Evolutionary conservation across 2,329 filamentous ascomycete species (phyloP), one percentile per base, ranked within the genome.

Genomic region (Colletotrichum sp.): DNA sequence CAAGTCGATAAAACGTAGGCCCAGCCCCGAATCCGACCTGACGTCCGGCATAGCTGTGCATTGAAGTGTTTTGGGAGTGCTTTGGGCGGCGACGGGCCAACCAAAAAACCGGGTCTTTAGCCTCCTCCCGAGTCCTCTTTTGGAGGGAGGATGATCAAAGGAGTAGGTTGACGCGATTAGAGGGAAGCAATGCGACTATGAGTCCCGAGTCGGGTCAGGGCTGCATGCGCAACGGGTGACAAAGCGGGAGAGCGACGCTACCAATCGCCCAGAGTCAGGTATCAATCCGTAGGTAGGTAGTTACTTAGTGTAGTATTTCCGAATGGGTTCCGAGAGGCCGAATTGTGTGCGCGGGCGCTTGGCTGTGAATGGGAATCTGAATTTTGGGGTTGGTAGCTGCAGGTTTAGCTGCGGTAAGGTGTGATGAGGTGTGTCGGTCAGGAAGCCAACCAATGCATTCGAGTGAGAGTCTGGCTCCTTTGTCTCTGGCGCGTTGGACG

Each of bases 11-110:
- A 75, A 75, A 75, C 75, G 75, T 52, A 77, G 67, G 71, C 75
- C 75, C 75, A 77, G 75, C 71, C 75, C 75, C 66, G 71, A 77
- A 77, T 77, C 75, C 75, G 75, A 77, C 67, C 71, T 77, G 62
- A 52, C 30, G 75, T 77, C 66, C 32, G 75, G 68, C 75, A 77
- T 77, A 24, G 52, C 72, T 75, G 67, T 55, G 69, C 75, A 75
- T 75, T 66, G 75, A 77, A 69, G 70, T 73, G 26, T 59, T 68
- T 76, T 57, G 18, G 28, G 30, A 32, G 57, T 68, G 21, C 49
- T 73, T 65, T 21, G 64, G 70, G 65, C 74, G 70, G 74, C 59
- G 74, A 66, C 71, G 64, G 59, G 65, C 74, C 70, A 74, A 76
- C 74, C 70, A 69, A 66, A 73, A 76, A 76, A 76, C 32, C 70